Evolutionary conservation across 257 asterid species (phyloP), one percentile per base, ranked within the genome.

Genomic region (Nicotiana sylvestris): DNA sequence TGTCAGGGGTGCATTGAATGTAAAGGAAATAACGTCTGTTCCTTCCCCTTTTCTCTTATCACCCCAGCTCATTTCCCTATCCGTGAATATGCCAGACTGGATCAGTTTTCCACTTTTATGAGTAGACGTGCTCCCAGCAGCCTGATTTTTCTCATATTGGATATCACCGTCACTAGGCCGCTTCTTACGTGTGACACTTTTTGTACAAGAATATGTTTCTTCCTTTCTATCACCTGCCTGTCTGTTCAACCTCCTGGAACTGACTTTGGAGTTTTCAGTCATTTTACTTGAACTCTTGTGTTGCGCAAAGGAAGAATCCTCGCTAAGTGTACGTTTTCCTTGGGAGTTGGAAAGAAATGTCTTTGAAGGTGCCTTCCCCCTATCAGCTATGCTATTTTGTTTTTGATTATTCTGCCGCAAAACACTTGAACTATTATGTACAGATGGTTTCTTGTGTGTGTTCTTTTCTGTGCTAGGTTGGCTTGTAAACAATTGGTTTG

Each of bases 351-450:
- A 72, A 55, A 81, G 37, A 76, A 83, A 67, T 9, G 78, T 82
- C 85, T 88, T 92, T 25, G 86, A 85, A 78, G 93, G 82, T 86
- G 62, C 16, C 81, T 89, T 96, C 32, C 93, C 97, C 83, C 90
- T 85, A 39, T 93, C 98, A 33, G 84, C 87, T 70, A 81, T 78
- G 86, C 97, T 85, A 68, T 93, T 96, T 67, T 96, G 98, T 88
- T 93, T 94, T 86, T 90, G 97, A 89, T 92, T 93, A 86, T 94
- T 96, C 91, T 89, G 97, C 17, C 91, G 89, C 58, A 96, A 95
- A 76, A 90, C 94, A 76, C 68, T 81, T 5, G 93, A 83, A 61
- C 85, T 85, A 6, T 83, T 86, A 55, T 68, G 85, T n/a, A 82
- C 27, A 66, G 89, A 80, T 35, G 86, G 84, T 81, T 91, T 93